Conservation (phyloP, 352 stramenopile species). For the Globisporangium irregulare region DNA sequence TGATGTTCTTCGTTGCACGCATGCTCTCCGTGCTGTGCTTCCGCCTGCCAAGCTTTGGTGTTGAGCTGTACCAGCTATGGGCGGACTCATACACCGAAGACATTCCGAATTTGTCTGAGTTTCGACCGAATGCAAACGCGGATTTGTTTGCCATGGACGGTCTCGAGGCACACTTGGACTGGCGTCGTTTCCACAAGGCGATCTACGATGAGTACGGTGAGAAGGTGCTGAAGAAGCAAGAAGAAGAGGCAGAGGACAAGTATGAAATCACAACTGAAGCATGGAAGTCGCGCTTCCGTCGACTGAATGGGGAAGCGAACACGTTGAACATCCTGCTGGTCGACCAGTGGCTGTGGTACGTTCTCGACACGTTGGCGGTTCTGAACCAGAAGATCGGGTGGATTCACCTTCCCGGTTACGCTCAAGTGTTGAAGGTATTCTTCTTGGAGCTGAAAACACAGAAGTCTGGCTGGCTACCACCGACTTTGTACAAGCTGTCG, state of each 20-base stretch:
- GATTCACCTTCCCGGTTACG: slow-evolving; percentile 81
- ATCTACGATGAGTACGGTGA: slow-evolving; percentile 86
- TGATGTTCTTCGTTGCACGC: slow-evolving; percentile 89
- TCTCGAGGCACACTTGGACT: slow-evolving; percentile 84
- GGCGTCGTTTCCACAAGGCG: slow-evolving; percentile 87
- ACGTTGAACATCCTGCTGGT: slow-evolving; percentile 86
- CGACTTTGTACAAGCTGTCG: slow-evolving; percentile 86
- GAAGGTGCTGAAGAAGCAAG: slow-evolving; percentile 81
- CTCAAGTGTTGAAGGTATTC: slow-evolving; percentile 87
- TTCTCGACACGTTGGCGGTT: slow-evolving; percentile 85
- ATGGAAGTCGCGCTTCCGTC: slow-evolving; percentile 81
- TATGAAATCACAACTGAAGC: slow-evolving; percentile 84
- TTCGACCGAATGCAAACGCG: slow-evolving; percentile 77
- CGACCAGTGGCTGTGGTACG: slow-evolving; percentile 89
- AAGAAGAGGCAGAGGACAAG: slow-evolving; percentile 88
- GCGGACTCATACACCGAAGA: slow-evolving; percentile 81
- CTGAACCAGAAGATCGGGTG: slow-evolving; percentile 89
- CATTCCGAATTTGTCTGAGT: slow-evolving; percentile 77
- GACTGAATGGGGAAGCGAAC: slow-evolving; percentile 78
- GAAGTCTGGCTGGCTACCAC: slow-evolving; percentile 83
- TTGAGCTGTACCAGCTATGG: slow-evolving; percentile 87
- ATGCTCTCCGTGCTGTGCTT: slow-evolving; percentile 89
- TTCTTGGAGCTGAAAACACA: slow-evolving; percentile 88
- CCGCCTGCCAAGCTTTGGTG: slow-evolving; percentile 80
- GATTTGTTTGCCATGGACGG: slow-evolving; percentile 89